Conservation (phyloP, 1,284 basidiomycete genomes). For the Ganoderma meredithae region DNA sequence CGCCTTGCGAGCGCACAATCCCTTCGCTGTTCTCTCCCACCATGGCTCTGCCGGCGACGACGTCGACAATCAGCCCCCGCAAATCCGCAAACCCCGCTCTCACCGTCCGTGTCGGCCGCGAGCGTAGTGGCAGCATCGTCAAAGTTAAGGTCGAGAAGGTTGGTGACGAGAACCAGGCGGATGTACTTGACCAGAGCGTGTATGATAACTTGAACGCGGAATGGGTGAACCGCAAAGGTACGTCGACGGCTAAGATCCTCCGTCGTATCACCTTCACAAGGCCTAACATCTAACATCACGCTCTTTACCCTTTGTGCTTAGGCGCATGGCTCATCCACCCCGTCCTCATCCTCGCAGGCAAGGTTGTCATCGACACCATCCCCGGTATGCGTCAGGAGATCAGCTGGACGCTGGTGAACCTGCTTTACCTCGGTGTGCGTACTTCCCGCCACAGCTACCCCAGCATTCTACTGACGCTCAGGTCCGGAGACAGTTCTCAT, state of each 20-base stretch:
- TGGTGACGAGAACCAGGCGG: constrained; percentile 79
- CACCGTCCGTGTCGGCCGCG: constrained; percentile 57
- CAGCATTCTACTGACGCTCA: constrained; percentile 11
- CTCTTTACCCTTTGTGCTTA: constrained; percentile 40
- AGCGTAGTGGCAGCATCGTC: constrained; percentile 81
- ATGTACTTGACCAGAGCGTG: constrained; percentile 81
- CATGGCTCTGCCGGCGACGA: constrained; percentile 37
- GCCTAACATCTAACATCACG: background rate
- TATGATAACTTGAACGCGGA: constrained; percentile 94
- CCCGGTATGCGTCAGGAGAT: constrained; percentile 95
- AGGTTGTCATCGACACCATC: constrained; percentile 93
- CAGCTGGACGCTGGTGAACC: constrained; percentile 95
- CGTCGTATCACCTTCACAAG: constrained; percentile 1
- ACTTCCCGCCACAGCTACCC: constrained; percentile 1
- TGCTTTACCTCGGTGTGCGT: constrained; percentile 91
- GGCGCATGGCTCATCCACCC: constrained; percentile 99
- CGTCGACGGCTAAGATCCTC: constrained; percentile 34
- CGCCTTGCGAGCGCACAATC: background rate
- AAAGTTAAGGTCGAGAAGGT: constrained; percentile 93
- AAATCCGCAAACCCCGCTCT: constrained; percentile 38
- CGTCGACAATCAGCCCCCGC: constrained; percentile 38
- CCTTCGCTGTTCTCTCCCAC: background rate
- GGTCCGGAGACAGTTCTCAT: constrained; percentile 73
- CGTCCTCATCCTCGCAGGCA: constrained; percentile 89
- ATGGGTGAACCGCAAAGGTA: constrained; percentile 99